A percentile compares a stretch with the other conserved stretches of the same genome.
phyloP scores from a whole-genome alignment of 2,329 filamentous ascomycete species.

The Ceratocystis ficicola region DNA sequence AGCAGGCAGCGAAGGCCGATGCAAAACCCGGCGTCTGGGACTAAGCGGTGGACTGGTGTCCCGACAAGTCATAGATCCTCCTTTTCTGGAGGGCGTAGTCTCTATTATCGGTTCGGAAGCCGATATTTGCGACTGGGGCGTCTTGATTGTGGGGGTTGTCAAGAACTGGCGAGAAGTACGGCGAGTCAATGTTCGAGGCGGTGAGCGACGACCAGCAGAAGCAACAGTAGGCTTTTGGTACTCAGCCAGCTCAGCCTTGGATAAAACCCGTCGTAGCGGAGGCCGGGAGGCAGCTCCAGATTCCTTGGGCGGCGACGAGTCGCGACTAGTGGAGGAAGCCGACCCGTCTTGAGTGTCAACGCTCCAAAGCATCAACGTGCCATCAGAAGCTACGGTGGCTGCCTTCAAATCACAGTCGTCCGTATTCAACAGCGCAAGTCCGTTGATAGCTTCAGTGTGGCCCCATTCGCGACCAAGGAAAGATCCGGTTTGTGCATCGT shows the following conservation, averaged over 20 bases:
- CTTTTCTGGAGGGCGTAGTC: conserved; percentile 37
- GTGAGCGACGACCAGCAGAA: conserved; percentile 39
- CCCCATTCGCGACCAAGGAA: conserved; percentile 87
- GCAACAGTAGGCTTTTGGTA: conserved; percentile 43
- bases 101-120: conserved; percentile 35
- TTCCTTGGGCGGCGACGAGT: conserved; percentile 44
- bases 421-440: conserved; percentile 58
- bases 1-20: conserved; percentile 44
- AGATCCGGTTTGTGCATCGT: conserved; percentile 62
- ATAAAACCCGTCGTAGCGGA: conserved; percentile 73
- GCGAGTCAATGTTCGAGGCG: conserved; percentile 42
- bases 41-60: conserved; percentile 40
- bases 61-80: conserved; percentile 32
- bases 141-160: conserved; percentile 25
- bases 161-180: conserved; percentile 38
- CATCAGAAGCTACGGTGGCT: conserved; percentile 66
- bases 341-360: conserved; percentile 36
- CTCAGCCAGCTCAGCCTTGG: conserved; percentile 73
- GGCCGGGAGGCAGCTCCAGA: conserved; percentile 42
- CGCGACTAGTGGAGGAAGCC: conserved; percentile 35
- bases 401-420: conserved; percentile 45
- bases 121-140: conserved; percentile 32
- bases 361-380: conserved; percentile 71
- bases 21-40: conserved; percentile 37
- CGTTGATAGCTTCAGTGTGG: conserved; percentile 86